These are phyloP conservation scores for Pestalotiopsis fici DNA, from an alignment of 2,329 filamentous ascomycete genomes.

Conservation along the genomic window DNA sequence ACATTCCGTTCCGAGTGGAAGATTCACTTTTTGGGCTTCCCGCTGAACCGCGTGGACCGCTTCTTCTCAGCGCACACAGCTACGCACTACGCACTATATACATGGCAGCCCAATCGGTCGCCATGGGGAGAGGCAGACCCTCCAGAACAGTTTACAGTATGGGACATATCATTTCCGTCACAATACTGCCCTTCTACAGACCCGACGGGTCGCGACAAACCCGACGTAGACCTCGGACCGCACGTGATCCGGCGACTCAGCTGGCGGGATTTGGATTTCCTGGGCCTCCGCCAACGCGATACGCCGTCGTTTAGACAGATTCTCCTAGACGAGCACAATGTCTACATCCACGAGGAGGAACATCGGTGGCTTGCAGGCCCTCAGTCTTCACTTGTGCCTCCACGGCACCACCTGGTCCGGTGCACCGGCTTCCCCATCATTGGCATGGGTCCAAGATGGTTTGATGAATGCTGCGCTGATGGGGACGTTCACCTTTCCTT, in stretches of 20 bases:
- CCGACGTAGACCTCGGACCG: slow-evolving; percentile 35
- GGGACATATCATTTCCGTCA: slow-evolving; percentile 56
- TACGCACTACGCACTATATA: slow-evolving; percentile 62
- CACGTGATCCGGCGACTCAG: slow-evolving; percentile 49
- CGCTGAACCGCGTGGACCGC: slow-evolving; percentile 56
- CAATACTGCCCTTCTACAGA: slow-evolving; percentile 52
- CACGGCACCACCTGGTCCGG: slow-evolving; percentile 45
- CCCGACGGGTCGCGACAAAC: slow-evolving; percentile 39
- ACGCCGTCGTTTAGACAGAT: slow-evolving; percentile 51
- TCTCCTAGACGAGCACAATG: slow-evolving; percentile 47
- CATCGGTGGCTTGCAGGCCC: slow-evolving; percentile 50
- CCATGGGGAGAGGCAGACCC: slow-evolving; percentile 58
- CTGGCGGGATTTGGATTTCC: slow-evolving; percentile 52
- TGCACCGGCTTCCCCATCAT: slow-evolving; percentile 56
- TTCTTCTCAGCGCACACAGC: slow-evolving; percentile 63
- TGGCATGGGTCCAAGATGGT: slow-evolving; percentile 49
- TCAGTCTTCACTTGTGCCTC: slow-evolving; percentile 40
- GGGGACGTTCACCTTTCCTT: slow-evolving; percentile 42
- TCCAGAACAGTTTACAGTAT: slow-evolving; percentile 58
- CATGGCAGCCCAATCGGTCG: slow-evolving; percentile 60
- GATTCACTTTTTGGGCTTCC: slow-evolving; percentile 57
- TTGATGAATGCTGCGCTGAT: slow-evolving; percentile 45
- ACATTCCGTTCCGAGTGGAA: slow-evolving; percentile 60
- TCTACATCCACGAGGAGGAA: slow-evolving; percentile 60
- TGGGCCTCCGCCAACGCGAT: slow-evolving; percentile 53